Evolutionary conservation across 257 asterid species (phyloP).

Genomic region (Petunia axillaris): DNA sequence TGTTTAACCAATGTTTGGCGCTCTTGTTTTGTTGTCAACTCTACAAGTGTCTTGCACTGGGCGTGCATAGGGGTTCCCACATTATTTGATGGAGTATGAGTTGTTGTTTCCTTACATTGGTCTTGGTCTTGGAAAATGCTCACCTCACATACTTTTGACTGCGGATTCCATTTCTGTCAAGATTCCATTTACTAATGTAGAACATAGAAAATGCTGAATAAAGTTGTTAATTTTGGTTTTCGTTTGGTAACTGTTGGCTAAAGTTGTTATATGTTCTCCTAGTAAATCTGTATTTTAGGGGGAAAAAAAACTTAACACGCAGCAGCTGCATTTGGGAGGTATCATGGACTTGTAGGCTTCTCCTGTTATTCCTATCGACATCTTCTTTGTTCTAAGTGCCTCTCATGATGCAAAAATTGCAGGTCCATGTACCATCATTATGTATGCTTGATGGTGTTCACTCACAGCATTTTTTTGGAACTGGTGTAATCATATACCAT

Average conservation of each 20-base stretch:
- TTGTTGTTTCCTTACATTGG: no score
- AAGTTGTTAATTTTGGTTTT: not conserved
- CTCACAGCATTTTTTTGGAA: constrained; percentile 96
- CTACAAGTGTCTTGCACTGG: no score
- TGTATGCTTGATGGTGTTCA: constrained; percentile 99
- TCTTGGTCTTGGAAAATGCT: no score
- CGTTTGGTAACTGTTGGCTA: not conserved
- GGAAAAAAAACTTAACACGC: not conserved
- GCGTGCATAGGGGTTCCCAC: no score
- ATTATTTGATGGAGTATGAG: no score
- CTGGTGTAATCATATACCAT: constrained; percentile 89
- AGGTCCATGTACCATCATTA: constrained; percentile 98
- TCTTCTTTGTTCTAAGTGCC: not conserved
- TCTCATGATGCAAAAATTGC: constrained; percentile 35
- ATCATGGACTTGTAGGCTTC: not conserved
- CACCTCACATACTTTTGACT: no score
- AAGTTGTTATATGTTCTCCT: not conserved
- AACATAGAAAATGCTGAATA: not conserved
- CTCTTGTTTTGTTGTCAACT: no score
- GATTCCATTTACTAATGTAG: not conserved
- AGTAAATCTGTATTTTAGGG: not conserved
- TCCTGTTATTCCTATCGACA: not conserved
- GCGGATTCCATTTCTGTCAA: no score
- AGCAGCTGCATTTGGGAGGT: not conserved
- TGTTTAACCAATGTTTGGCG: no score